A percentile compares a stretch with the other conserved stretches of the same genome.
Evolutionary conservation across 441 rosid species (phyloP).

Genomic region (Croton laevigatus): DNA sequence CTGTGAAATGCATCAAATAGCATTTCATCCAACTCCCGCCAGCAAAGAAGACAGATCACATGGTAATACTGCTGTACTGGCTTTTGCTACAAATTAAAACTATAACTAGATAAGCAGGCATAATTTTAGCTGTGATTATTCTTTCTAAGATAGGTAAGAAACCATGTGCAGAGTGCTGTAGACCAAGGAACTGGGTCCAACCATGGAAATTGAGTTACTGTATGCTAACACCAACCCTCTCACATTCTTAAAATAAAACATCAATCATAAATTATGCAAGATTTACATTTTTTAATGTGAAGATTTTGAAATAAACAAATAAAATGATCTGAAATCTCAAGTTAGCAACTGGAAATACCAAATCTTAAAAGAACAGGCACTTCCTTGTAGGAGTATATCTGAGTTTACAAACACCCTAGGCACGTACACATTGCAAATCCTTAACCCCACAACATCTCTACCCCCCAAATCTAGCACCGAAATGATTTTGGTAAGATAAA

Average conservation of each 20-base stretch:
- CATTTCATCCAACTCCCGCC: constrained; percentile 10
- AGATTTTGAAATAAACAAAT: not conserved
- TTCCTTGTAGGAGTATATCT: not conserved
- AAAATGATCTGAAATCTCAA: not conserved
- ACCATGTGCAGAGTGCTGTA: constrained; percentile 4
- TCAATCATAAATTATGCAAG: not conserved
- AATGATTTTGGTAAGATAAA: not conserved
- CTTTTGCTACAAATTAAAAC: not conserved
- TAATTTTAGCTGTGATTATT: not conserved
- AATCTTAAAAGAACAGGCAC: not conserved
- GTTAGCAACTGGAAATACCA: not conserved
- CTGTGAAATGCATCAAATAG: constrained; percentile 6
- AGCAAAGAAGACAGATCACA: constrained; percentile 11
- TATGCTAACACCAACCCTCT: not conserved
- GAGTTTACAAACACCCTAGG: not conserved
- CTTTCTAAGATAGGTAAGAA: not conserved
- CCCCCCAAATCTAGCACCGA: not conserved
- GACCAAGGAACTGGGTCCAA: constrained; percentile 5
- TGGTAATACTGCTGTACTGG: constrained; percentile 14
- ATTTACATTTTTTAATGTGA: not conserved
- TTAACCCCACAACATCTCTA: not conserved
- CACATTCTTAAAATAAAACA: not conserved
- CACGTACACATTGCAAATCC: not conserved
- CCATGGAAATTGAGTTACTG: not conserved
- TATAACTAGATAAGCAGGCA: not conserved